A percentile compares a stretch with the other conserved stretches of the same genome.
These are phyloP conservation scores for Fusarium sp. DNA, from an alignment of 2,329 filamentous ascomycete genomes.

Conservation along the genomic window DNA sequence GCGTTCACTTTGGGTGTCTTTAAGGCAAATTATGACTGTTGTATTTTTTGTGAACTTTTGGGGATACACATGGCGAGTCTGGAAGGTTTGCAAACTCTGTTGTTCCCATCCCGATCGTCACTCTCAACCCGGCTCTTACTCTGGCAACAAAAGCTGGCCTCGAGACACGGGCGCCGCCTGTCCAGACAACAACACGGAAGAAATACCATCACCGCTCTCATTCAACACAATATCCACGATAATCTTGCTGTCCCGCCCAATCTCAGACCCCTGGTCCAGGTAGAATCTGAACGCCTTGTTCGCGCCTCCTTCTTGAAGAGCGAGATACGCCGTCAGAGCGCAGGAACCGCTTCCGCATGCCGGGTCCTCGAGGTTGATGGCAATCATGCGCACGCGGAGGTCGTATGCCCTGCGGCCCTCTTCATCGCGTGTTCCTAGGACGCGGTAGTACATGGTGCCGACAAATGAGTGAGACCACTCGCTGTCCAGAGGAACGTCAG, in stretches of 20 bases:
- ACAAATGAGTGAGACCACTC: not conserved
- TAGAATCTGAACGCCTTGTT: not conserved
- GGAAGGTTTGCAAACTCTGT: not conserved
- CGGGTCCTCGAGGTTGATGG: not conserved
- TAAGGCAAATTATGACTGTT: not conserved
- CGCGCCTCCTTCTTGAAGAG: not conserved
- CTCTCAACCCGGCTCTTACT: not conserved
- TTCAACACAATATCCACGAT: conserved; percentile 8
- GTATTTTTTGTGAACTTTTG: not conserved
- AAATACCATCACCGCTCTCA: not conserved
- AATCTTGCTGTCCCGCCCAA: conserved; percentile 9
- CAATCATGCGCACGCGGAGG: not conserved
- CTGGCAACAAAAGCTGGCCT: conserved; percentile 11
- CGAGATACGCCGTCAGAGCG: not conserved
- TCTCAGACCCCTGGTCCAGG: not conserved
- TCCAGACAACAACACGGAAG: conserved; percentile 20
- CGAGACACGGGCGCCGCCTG: conserved; percentile 14
- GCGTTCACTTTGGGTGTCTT: not conserved
- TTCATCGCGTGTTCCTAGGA: not conserved
- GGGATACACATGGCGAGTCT: rapidly evolving
- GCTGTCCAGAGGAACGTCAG: not conserved
- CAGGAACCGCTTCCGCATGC: not conserved
- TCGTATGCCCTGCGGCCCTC: not conserved
- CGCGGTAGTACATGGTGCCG: not conserved
- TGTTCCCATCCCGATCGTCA: not conserved